Conservation (phyloP, 2,329 filamentous ascomycete species). For the Nothomitra cinnamomea region DNA sequence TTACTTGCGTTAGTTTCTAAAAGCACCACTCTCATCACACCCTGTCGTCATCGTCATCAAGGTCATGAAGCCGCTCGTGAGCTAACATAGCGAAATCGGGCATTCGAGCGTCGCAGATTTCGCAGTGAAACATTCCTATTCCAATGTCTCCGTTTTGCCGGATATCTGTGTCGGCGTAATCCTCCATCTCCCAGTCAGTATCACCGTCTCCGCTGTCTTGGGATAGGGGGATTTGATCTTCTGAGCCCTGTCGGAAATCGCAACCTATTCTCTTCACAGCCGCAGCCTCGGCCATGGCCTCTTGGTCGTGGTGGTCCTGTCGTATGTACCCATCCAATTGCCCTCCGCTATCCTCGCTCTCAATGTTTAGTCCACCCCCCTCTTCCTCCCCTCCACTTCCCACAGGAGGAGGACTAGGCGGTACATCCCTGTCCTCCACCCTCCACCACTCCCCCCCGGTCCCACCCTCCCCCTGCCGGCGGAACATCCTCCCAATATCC, state of each 20-base stretch:
- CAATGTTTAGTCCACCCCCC: slow-evolving; percentile 14
- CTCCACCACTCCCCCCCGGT: slow-evolving; percentile 40
- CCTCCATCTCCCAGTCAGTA: background rate
- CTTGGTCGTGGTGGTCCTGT: no score
- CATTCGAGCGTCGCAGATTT: slow-evolving; percentile 28
- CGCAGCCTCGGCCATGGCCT: slow-evolving; percentile 9
- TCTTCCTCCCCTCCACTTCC: slow-evolving; percentile 15
- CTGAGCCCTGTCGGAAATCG: no score
- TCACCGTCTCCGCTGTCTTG: background rate
- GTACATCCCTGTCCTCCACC: slow-evolving; percentile 29
- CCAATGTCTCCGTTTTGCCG: slow-evolving; percentile 10
- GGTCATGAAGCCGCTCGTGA: slow-evolving; percentile 30
- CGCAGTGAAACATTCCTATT: slow-evolving; percentile 19
- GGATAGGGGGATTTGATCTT: background rate
- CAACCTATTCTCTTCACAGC: no score
- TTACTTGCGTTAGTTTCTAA: no score
- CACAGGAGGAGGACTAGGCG: slow-evolving; percentile 16
- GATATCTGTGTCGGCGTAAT: background rate
- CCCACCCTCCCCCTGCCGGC: slow-evolving; percentile 45
- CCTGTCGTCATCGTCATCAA: no score
- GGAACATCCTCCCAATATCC: slow-evolving; percentile 74
- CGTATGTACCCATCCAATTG: no score
- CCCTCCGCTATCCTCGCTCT: slow-evolving; percentile 17
- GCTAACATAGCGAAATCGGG: slow-evolving; percentile 33
- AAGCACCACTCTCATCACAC: no score